Evolutionary conservation across 2,329 filamentous ascomycete genomes (phyloP).

Genomic region (Aspergillus chevalieri): DNA sequence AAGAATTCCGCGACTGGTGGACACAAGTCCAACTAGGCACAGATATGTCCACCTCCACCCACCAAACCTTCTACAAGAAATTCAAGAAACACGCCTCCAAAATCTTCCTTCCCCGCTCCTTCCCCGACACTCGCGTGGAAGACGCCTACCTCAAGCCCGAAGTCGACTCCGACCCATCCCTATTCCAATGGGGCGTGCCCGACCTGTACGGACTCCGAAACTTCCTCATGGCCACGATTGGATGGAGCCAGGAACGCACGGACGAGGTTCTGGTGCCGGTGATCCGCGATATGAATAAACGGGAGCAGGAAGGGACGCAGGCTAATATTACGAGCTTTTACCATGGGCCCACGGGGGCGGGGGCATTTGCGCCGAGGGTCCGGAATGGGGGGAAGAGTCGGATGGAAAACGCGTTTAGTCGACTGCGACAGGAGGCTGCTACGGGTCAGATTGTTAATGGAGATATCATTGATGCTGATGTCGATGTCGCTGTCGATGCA

Average conservation of each 20-base stretch:
- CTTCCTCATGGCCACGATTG: conserved; percentile 87
- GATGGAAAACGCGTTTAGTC: conserved; percentile 68
- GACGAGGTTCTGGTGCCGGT: conserved; percentile 95
- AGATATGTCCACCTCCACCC: conserved; percentile 44
- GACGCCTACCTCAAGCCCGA: conserved; percentile 81
- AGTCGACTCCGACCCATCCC: conserved; percentile 70
- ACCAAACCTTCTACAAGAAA: conserved; percentile 68
- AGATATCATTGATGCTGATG: conserved; percentile 13
- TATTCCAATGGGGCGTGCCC: conserved; percentile 92
- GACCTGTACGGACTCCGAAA: conserved; percentile 77
- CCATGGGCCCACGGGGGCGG: conserved; percentile 53
- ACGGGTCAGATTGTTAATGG: conserved; percentile 12
- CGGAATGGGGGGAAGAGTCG: conserved; percentile 59
- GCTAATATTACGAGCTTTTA: conserved; percentile 95
- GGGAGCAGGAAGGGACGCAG: conserved; percentile 86
- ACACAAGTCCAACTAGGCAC: conserved; percentile 65
- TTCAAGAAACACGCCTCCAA: conserved; percentile 80
- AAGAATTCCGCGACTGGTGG: conserved; percentile 87
- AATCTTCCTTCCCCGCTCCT: conserved; percentile 73
- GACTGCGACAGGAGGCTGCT: conserved; percentile 54
- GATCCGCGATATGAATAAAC: conserved; percentile 86
- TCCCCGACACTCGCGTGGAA: conserved; percentile 72
- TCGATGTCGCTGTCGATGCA: conserved; percentile 8
- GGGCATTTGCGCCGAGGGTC: conserved; percentile 66
- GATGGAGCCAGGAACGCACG: conserved; percentile 84